These are phyloP conservation scores for Trichoderma semiorbis DNA, from an alignment of 2,329 filamentous ascomycete genomes.

Conservation along the genomic window DNA sequence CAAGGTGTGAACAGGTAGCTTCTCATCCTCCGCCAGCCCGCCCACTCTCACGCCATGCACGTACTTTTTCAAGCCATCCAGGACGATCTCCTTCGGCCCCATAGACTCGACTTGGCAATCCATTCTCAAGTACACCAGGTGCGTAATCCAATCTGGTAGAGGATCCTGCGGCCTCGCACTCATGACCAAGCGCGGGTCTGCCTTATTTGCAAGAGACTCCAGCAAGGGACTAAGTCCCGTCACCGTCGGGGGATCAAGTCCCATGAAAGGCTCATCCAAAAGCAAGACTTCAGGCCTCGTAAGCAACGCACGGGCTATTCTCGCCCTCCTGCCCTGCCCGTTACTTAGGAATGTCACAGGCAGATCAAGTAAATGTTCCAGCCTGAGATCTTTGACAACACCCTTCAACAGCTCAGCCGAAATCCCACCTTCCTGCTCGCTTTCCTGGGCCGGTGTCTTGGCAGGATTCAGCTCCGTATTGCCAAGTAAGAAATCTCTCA, in stretches of 20 bases:
- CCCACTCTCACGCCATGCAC: constrained; percentile 46
- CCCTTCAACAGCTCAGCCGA: constrained; percentile 52
- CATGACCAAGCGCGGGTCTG: constrained; percentile 69
- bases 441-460: constrained; percentile 35
- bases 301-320: constrained; percentile 83
- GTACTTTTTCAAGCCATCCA: constrained; percentile 51
- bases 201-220: constrained; percentile 60
- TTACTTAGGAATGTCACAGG: constrained; percentile 90
- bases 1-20: constrained; percentile 46
- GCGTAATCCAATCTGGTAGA: constrained; percentile 86
- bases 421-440: constrained; percentile 46
- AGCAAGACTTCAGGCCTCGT: constrained; percentile 75
- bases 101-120: constrained; percentile 63
- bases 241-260: constrained; percentile 81
- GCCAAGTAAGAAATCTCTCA: constrained; percentile 75
- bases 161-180: constrained; percentile 80
- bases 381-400: constrained; percentile 66
- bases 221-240: constrained; percentile 69
- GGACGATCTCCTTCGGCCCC: constrained; percentile 62
- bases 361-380: constrained; percentile 68
- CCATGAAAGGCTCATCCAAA: constrained; percentile 94
- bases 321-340: constrained; percentile 81
- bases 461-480: constrained; percentile 79
- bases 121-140: constrained; percentile 69
- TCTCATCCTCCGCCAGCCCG: constrained; percentile 43